Evolutionary conservation across 2,329 filamentous ascomycete species (phyloP), one percentile per base, ranked within the genome.

Genomic region (Phyllosticta capitalensis): DNA sequence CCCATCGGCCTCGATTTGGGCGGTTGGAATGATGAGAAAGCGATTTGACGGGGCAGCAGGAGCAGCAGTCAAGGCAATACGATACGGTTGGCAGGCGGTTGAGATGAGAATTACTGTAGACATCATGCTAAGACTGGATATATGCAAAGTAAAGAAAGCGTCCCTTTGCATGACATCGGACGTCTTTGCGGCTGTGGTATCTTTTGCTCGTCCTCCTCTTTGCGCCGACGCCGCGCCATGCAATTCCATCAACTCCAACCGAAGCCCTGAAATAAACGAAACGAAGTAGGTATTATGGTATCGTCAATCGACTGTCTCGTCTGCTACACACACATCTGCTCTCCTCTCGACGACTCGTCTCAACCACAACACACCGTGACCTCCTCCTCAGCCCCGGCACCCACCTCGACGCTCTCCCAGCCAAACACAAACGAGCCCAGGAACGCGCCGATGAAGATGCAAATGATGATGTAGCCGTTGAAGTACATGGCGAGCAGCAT

Each of bases 391-490:
- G 24, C 55, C 10, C 45, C 55, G 3, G 52, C 28, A 10, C 48
- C 26, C 9, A 59, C 51, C 21, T 59, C 56, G n/a, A 59, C 56
- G 53, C 58, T 59, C 26, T 88, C 86, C 87, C 88, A 92, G 28
- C 84, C 82, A 69, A 90, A 92, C 61, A 89, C 68, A 63, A 91
- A 89, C 12, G 81, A 79, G 17, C 89, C 90, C 5, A 92, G 60
- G 64, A 83, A 90, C 0, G 87, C 83, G 1, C 90, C 90, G 59
- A 92, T 81, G 63, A 92, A 83, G 70, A 94, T 90, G 65, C 84
- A 89, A 61, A 92, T 86, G 70, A 94, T 89, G 63, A 94, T 80
- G 72, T 90, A 94, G 7, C 76, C 81, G 61, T 85, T 85, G 71
- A 79, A 85, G 63, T 84, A 84, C 82, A 85, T 85, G 20, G 82